Percentiles rank a stretch among this genome's conserved stretches.
Conservation (phyloP, 2,329 filamentous ascomycete genomes). For the Chaetomium sp. region DNA sequence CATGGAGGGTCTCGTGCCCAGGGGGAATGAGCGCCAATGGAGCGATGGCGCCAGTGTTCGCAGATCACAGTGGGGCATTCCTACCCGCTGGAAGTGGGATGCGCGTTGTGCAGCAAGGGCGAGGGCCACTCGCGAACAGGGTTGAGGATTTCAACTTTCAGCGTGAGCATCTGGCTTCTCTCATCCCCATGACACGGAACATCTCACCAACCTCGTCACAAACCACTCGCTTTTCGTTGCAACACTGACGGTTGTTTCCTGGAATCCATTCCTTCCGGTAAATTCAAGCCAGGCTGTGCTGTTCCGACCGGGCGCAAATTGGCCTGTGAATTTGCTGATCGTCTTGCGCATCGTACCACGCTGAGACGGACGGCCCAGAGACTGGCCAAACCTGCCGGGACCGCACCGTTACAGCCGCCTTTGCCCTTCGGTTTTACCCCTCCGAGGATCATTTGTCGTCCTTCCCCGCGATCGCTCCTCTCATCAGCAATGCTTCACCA, state of each 20-base stretch:
- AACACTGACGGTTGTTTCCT: neutral
- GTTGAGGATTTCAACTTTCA: conserved; percentile 16
- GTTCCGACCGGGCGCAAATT: neutral
- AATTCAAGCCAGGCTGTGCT: no score
- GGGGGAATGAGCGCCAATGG: conserved; percentile 16
- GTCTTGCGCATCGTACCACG: conserved; percentile 21
- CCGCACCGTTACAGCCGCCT: conserved; percentile 2
- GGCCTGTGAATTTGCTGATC: conserved; percentile 15
- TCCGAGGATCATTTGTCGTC: neutral
- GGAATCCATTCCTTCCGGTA: neutral
- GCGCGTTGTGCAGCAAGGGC: conserved; percentile 1
- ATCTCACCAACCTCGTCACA: neutral
- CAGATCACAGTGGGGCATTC: conserved; percentile 11
- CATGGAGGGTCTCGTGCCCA: neutral
- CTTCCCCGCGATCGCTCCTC: neutral
- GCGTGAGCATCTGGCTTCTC: neutral
- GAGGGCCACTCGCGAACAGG: neutral
- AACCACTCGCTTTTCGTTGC: neutral
- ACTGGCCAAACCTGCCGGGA: conserved; percentile 3
- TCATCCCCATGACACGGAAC: neutral
- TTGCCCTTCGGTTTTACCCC: conserved; percentile 2
- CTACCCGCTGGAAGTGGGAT: conserved; percentile 15
- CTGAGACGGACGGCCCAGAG: conserved; percentile 19
- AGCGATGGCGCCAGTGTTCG: neutral
- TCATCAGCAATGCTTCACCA: conserved; percentile 26